Base-by-base conservation (phyloP, 164 flowering plant genomes). In the Aristolochia californica region DNA sequence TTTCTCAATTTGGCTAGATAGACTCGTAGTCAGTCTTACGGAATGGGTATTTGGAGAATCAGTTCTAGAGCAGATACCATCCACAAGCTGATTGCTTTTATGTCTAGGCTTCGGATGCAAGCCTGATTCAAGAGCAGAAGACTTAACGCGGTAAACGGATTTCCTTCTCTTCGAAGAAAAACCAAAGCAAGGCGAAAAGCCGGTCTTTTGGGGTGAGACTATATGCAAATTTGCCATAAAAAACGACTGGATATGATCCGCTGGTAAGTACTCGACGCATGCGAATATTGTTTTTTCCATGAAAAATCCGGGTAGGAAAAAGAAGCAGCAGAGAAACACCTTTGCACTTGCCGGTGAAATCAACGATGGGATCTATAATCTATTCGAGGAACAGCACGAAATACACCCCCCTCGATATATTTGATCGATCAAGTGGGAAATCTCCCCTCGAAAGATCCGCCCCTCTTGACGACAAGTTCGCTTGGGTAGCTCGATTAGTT, bases 61-160 rank as follows among this genome's bases (percentile, higher is more conserved):
- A 5, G 23, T 25, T 14, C 48, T 44, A 47, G 23, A 5, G 40
- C 62, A 59, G 4, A 43, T 2, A 17, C 24, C 60, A 24, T 59
- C 57, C 16, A 15, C 43, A 17, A 43, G 43, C 26, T 48, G 48
- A 2, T n/a, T 22, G 43, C 76, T 72, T 59, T 63, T 79, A 17
- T 64, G 77, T 69, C 50, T 74, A 24, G 86, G 89, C 22, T 76
- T 72, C 10, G 82, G 88, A 43, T 65, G 69, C 27, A 81, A 55
- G 16, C 72, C 78, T 53, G 67, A 74, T 15, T 74, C 81, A 18
- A 69, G n/a, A 0, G 74, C 67, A 63, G 66, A 75, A 64, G 83
- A 80, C 47, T 53, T 65, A 48, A 80, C 57, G 28, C 30, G 55
- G 25, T 48, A 25, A 55, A 61, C 58, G 28, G 20, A 47, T 60